Evolutionary conservation across 345 rosid species (phyloP), one percentile per base, ranked within the genome.

Genomic region (Psidium friedrichsthalianum): DNA sequence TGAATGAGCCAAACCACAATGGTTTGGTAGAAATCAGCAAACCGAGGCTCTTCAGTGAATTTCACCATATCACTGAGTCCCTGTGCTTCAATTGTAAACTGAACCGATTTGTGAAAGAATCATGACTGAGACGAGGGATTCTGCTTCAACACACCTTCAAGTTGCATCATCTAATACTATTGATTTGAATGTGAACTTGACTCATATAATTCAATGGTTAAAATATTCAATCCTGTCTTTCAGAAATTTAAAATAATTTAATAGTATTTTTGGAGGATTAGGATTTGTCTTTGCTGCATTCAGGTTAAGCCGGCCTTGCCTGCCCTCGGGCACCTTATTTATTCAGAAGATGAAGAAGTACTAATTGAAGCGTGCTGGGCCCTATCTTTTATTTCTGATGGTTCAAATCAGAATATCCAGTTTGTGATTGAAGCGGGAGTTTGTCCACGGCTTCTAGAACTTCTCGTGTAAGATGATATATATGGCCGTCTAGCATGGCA

Each of bases 321-420:
- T 29, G 74, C 57, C 24, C 90, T 90, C 12, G 51, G 61, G 82
- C 83, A 59, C 61, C 86, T 91, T 25, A 88, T 90, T 84, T 83
- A 83, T 82, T 87, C 82, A 40, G 85, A 78, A 57, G 91, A 87
- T 44, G 92, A 88, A 74, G 91, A 84, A 89, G 88, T 90, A 27
- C 83, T 90, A 27, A 89, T 82, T n/a, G 89, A 90, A 55, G 90
- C 91, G 12, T 91, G 93, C 85, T 87, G 85, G 89, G 91, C 91
- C 13, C 90, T 91, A 44, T 91, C 91, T 40, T 89, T 85, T 86
- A 87, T 91, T 51, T 90, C 89, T 27, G 90, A 89, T 86, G 93
- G 91, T 29, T 83, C 89, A 69, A 88, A 86, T 64, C 89, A 89
- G 22, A 86, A 90, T 81, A 90, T 90, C 76, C 90, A 91, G 82